Conservation (phyloP, 1,139 yeast genomes). For the Yamadazyma atmosphaerica region DNA sequence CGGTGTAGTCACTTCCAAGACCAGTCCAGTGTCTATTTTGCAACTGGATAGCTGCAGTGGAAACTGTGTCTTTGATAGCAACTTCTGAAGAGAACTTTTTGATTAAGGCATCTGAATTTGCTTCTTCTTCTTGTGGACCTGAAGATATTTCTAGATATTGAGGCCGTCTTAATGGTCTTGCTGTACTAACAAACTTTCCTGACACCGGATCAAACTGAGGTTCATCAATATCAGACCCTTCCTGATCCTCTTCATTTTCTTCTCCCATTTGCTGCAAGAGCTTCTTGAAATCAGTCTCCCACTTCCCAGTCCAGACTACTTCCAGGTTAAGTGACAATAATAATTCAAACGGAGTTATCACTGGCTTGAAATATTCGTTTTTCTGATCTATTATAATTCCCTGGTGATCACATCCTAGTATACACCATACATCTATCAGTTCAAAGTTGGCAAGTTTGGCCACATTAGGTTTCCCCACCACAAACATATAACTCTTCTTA, state of each 20-base stretch:
- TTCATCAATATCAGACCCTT: slow-evolving; percentile 51
- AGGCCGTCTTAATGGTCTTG: slow-evolving; percentile 72
- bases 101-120: slow-evolving; percentile 49
- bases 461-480: slow-evolving; percentile 98
- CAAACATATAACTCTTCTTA: slow-evolving; percentile 89
- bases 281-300: slow-evolving; percentile 78
- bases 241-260: slow-evolving; percentile 21
- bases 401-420: slow-evolving; percentile 91
- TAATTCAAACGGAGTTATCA: slow-evolving; percentile 90
- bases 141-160: slow-evolving; percentile 61
- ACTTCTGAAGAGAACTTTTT: slow-evolving; percentile 61
- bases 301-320: slow-evolving; percentile 85
- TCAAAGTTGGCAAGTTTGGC: slow-evolving; percentile 96
- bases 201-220: slow-evolving; percentile 91
- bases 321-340: slow-evolving; percentile 75
- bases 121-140: slow-evolving; percentile 17
- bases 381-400: slow-evolving; percentile 81
- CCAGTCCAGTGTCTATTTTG: slow-evolving; percentile 87
- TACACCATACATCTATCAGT: slow-evolving; percentile 88
- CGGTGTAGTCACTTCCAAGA: slow-evolving; percentile 76
- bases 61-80: slow-evolving; percentile 72
- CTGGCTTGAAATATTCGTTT: slow-evolving; percentile 84
- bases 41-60: slow-evolving; percentile 81
- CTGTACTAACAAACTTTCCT: slow-evolving; percentile 65
- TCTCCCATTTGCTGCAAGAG: slow-evolving; percentile 39